These are phyloP conservation scores for Tolypocladium nubicola DNA, from an alignment of 2,329 filamentous ascomycete species.

Conservation along the genomic window DNA sequence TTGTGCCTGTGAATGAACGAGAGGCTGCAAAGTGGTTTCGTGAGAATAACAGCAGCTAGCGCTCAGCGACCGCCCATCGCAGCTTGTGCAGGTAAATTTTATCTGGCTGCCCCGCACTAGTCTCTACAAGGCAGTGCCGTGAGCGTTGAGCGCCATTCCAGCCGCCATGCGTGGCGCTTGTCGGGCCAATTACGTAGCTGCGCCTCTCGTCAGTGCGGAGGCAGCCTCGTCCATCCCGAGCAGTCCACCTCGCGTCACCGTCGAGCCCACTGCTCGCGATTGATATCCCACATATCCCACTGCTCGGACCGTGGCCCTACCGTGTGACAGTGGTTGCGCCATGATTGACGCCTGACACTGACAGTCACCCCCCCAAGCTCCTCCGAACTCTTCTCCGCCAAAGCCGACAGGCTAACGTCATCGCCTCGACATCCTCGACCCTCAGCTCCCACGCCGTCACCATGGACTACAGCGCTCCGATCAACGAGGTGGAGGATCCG, in stretches of 20 bases:
- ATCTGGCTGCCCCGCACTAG: constrained; percentile 30
- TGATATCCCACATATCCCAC: not conserved
- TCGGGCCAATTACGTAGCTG: constrained; percentile 2
- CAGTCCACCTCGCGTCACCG: not conserved
- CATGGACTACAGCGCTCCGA: constrained; percentile 51
- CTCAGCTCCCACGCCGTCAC: constrained; percentile 6
- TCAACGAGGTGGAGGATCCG: constrained; percentile 43
- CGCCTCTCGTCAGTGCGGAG: not conserved
- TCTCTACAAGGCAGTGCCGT: constrained; percentile 8
- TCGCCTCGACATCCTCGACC: constrained; percentile 5
- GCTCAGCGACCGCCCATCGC: not conserved
- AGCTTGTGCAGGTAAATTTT: constrained; percentile 19
- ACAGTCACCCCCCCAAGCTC: not conserved
- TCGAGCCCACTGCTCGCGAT: not conserved
- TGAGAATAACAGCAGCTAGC: not conserved
- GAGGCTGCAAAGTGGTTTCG: not conserved
- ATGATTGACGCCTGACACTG: constrained; percentile 4
- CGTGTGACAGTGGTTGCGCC: not conserved
- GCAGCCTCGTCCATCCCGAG: not conserved
- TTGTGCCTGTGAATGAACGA: not conserved
- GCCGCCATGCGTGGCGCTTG: constrained; percentile 12
- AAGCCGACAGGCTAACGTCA: constrained; percentile 7
- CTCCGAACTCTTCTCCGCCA: not conserved
- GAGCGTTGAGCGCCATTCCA: not conserved
- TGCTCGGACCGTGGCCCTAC: not conserved